These are phyloP conservation scores for Paragyromitra xinjiangensis DNA, from an alignment of 495 filamentous ascomycete species.

Conservation along the genomic window DNA sequence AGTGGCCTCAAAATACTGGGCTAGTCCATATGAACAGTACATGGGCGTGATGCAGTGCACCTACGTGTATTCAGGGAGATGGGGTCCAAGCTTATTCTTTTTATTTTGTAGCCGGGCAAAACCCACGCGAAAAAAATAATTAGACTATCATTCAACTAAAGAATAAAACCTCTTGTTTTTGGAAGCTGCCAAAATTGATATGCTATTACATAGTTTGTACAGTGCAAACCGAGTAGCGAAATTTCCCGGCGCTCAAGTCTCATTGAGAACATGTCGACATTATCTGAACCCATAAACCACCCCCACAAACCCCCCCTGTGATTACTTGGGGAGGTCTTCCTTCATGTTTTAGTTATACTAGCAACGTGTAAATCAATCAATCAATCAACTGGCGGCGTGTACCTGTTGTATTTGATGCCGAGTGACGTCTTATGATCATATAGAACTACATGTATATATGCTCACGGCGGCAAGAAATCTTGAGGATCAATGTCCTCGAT, in stretches of 20 bases:
- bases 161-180: no score
- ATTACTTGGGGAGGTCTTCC: no score
- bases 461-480: neutral
- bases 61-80: neutral
- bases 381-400: neutral
- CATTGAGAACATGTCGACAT: neutral
- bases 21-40: conserved; percentile 7
- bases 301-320: no score
- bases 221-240: neutral
- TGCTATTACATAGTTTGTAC: no score
- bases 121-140: no score
- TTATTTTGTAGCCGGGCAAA: neutral
- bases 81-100: neutral
- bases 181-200: neutral
- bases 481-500: neutral
- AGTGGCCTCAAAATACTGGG: neutral
- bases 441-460: neutral
- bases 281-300: no score
- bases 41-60: neutral
- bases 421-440: conserved; percentile 5
- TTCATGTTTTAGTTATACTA: neutral
- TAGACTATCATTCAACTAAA: no score
- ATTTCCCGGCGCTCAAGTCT: neutral
- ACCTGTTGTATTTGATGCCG: neutral
- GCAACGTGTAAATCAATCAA: neutral